phyloP scores from a whole-genome alignment of 106 monocot genomes.

The Hemerocallis citrina region DNA sequence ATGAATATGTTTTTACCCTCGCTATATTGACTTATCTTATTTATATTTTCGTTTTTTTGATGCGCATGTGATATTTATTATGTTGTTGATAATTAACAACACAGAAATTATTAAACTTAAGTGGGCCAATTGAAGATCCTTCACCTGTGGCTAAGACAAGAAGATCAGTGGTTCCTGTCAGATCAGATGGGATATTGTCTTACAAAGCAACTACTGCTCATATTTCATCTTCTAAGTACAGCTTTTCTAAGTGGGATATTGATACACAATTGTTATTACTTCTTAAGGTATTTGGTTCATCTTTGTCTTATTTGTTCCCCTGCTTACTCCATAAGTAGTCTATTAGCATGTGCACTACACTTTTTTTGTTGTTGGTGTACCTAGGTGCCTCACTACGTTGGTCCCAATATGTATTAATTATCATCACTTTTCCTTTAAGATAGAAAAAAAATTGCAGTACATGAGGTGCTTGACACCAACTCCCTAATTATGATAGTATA shows the following conservation, averaged over 20 bases:
- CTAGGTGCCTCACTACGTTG: too few relatives aligned
- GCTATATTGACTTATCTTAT: not conserved
- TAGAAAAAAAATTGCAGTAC: too few relatives aligned
- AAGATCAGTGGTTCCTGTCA: conserved; percentile 22
- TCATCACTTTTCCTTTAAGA: too few relatives aligned
- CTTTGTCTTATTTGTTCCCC: conserved; percentile 3
- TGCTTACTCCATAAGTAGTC: too few relatives aligned
- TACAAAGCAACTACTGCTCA: conserved; percentile 57
- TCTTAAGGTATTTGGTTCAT: conserved; percentile 56
- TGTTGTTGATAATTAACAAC: conserved; percentile 16
- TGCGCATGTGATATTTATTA: not conserved
- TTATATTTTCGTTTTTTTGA: not conserved
- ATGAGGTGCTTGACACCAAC: too few relatives aligned
- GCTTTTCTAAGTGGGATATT: conserved; percentile 49
- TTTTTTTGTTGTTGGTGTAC: too few relatives aligned
- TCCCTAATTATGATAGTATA: too few relatives aligned
- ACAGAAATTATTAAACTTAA: conserved; percentile 71
- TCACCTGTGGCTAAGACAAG: conserved; percentile 27
- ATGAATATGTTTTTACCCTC: not conserved
- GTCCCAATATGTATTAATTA: too few relatives aligned
- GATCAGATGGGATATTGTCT: conserved; percentile 52
- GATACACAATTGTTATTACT: conserved; percentile 67
- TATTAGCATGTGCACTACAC: too few relatives aligned
- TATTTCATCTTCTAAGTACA: conserved; percentile 65
- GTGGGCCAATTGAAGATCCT: conserved; percentile 72